A percentile compares a stretch with the other conserved stretches of the same genome.
phyloP scores from a whole-genome alignment of 1,284 basidiomycete genomes.

The Ceraceosorus guamensis region DNA sequence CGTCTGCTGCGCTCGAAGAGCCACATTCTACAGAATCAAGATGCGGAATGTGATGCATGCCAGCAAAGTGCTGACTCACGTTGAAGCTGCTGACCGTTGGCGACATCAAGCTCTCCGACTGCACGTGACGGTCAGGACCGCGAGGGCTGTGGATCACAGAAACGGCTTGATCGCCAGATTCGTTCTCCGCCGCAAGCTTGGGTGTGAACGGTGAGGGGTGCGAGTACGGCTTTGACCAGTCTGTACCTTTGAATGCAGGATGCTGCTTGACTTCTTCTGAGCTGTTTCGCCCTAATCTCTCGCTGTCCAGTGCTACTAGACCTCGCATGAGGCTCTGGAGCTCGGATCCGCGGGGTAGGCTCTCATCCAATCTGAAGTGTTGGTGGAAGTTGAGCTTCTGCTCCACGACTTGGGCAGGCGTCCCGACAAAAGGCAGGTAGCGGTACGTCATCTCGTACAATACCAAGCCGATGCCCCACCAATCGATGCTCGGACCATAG shows the following conservation, averaged over 20 bases:
- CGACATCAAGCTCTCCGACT: neutral
- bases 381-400: neutral
- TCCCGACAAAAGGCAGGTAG: slow-evolving; percentile 36
- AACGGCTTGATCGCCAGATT: slow-evolving; percentile 8
- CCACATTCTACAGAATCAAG: neutral
- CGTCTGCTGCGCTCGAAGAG: neutral
- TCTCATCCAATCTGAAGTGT: slow-evolving; percentile 18
- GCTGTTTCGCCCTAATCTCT: slow-evolving; percentile 25
- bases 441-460: slow-evolving; percentile 46
- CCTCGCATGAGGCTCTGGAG: slow-evolving; percentile 21
- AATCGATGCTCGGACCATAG: slow-evolving; percentile 46
- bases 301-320: slow-evolving; percentile 17
- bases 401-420: neutral
- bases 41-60: neutral
- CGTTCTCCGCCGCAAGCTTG: slow-evolving; percentile 5
- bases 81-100: neutral
- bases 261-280: slow-evolving; percentile 31
- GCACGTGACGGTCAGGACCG: neutral
- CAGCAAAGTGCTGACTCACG: neutral
- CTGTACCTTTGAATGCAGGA: slow-evolving; percentile 23
- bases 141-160: slow-evolving; percentile 16
- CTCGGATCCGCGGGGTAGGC: slow-evolving; percentile 15
- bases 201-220: slow-evolving; percentile 32
- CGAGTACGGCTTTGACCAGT: slow-evolving; percentile 32
- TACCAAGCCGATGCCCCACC: slow-evolving; percentile 46